Conservation (phyloP, 805 yeast species). For the Allodekkera sacchari region DNA sequence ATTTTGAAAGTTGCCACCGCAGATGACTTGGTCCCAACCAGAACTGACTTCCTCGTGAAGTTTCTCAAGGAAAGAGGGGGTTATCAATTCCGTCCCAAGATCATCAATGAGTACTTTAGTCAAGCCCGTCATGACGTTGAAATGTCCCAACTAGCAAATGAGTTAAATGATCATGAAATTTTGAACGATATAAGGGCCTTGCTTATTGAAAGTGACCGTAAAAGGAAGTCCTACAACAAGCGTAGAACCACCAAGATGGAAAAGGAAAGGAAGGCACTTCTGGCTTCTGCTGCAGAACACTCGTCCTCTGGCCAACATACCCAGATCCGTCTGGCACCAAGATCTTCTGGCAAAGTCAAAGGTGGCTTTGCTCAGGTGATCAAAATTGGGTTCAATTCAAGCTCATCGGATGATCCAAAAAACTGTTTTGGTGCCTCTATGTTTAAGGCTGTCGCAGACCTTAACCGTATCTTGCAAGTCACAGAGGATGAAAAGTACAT, state of each 20-base stretch:
- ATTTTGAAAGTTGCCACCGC: conserved; percentile 12
- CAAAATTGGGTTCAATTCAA: background rate
- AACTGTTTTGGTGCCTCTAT: conserved; percentile 1
- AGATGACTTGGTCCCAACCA: conserved; percentile 12
- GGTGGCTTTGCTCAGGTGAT: too few species aligned
- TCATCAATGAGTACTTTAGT: conserved; percentile 17
- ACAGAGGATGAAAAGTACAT: conserved; percentile 19
- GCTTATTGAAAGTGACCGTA: conserved; percentile 17
- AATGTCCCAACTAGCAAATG: conserved; percentile 5
- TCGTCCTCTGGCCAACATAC: too few species aligned
- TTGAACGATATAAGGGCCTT: conserved; percentile 14
- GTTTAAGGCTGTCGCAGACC: conserved; percentile 14
- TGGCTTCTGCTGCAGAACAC: too few species aligned
- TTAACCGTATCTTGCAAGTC: conserved; percentile 13
- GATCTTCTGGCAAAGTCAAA: too few species aligned
- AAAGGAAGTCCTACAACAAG: conserved; percentile 21
- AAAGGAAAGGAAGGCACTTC: conserved; percentile 7
- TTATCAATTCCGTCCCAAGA: conserved; percentile 15
- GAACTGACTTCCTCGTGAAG: conserved; percentile 20
- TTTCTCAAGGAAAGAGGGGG: conserved; percentile 13
- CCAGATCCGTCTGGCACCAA: too few species aligned
- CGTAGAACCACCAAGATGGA: conserved; percentile 10
- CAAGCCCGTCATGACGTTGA: conserved; percentile 17
- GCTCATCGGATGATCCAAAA: background rate
- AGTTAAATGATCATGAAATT: conserved; percentile 8